Evolutionary conservation across 805 yeast genomes (phyloP), one percentile per base, ranked within the genome.

Genomic region (Cyberlindnera meyerae): DNA sequence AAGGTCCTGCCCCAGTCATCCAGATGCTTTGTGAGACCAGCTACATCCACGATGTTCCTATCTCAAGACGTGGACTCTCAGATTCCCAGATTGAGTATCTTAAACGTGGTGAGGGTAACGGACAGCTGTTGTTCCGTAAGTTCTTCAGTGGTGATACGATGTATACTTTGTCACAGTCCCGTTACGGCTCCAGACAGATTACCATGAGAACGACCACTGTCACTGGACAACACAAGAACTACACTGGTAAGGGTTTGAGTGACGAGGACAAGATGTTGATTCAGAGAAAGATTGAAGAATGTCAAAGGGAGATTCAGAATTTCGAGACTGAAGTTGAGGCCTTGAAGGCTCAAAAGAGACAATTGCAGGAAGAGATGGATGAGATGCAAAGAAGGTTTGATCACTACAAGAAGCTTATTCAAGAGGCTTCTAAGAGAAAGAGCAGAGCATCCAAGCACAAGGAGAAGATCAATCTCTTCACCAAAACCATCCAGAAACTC

Each of bases 1-100:
- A 61, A 3, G 97, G 96, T 1, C 95, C 96, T 1, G 52, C 58
- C 6, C 71, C 73, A 8, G 94, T 90, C 1, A 54, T 86, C 34
- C 68, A 70, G 36, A 86, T 83, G 87, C 66, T 89, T 22, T 77
- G 82, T 45, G 79, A 74, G 43, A 58, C 63, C 11, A 55, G 66
- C 9, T 67, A 71, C 30, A 55, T 77, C 13, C 69, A 76, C 43
- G 55, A 58, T 36, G 73, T 85, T 20, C 96, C 97, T 0, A 79
- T 82, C 6, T 54, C 84, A 0, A 58, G 63, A 12, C 60, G 54
- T n/a, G 71, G 68, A 3, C 54, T 81, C 26, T 49, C 66, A 8
- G 59, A 61, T 8, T 45, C 53, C 5, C 73, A 72, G 42, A 56
- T 68, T 24, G 60, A 63, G 13, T 44, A 36, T 29, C 57, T 70